Evolutionary conservation across 306 rosid species (phyloP).

Genomic region (Castanea crenata): DNA sequence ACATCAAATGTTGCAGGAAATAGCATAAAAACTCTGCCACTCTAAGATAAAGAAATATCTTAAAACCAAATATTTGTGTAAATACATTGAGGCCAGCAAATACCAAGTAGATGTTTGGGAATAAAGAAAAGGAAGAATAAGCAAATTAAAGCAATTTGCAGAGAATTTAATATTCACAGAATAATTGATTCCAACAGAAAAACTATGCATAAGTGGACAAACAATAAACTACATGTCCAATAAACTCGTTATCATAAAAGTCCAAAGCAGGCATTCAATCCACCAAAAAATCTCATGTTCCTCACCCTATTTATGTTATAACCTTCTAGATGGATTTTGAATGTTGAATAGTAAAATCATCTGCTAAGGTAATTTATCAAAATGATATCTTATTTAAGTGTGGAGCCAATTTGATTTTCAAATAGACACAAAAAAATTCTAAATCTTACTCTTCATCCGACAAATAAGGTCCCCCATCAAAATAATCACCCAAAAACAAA

Average conservation of each 20-base stretch:
- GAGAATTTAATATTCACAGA: background rate
- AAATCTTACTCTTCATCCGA: constrained; percentile 70
- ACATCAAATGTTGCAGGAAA: constrained; percentile 10
- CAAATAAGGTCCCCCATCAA: constrained; percentile 77
- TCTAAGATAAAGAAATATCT: background rate
- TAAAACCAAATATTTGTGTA: constrained; percentile 6
- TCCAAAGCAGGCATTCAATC: background rate
- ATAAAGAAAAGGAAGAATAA: background rate
- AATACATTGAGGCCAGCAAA: background rate
- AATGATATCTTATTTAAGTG: constrained; percentile 5
- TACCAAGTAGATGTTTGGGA: background rate
- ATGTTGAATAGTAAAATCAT: constrained; percentile 8
- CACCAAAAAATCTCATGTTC: background rate
- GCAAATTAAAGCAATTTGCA: constrained; percentile 13
- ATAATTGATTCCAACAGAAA: constrained; percentile 4
- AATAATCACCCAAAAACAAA: constrained; percentile 79
- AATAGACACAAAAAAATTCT: constrained; percentile 4
- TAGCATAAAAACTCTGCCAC: constrained; percentile 6
- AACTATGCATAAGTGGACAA: background rate
- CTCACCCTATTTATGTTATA: background rate
- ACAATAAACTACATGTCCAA: background rate
- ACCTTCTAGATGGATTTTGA: background rate
- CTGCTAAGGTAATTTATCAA: background rate
- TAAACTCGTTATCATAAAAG: background rate
- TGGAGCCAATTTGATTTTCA: constrained; percentile 1